Conservation (phyloP, 1,284 basidiomycete species). For the Cutaneotrichosporon sp. region DNA sequence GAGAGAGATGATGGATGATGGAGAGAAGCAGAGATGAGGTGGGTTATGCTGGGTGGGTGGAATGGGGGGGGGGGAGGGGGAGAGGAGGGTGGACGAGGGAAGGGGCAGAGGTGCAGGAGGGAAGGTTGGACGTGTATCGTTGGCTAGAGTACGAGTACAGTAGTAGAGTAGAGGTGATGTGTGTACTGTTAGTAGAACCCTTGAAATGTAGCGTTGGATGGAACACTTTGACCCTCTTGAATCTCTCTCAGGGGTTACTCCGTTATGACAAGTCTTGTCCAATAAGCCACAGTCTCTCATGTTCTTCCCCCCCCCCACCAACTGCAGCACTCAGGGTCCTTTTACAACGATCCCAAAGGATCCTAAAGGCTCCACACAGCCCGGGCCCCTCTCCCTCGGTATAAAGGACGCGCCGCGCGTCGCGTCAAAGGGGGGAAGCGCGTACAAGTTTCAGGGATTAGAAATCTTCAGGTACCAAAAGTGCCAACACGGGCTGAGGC, state of each 20-base stretch:
- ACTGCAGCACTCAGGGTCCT: no score
- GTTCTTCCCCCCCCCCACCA: not conserved
- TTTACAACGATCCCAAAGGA: no score
- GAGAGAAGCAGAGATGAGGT: constrained; percentile 10
- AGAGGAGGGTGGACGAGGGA: not conserved
- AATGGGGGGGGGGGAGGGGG: no score
- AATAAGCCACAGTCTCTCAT: not conserved
- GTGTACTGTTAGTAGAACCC: not conserved
- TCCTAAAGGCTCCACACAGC: no score
- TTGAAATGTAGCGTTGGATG: not conserved
- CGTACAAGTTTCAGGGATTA: not conserved
- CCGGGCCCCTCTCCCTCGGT: no score
- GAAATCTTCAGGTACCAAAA: not conserved
- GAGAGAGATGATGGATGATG: constrained; percentile 9
- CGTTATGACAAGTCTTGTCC: not conserved
- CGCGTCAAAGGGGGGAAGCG: not conserved
- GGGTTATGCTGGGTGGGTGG: not conserved
- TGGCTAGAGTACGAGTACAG: not conserved
- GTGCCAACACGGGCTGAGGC: not conserved
- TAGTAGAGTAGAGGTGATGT: no score
- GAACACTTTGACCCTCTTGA: not conserved
- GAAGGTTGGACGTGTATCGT: not conserved
- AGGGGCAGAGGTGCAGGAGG: not conserved
- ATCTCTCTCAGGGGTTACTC: not conserved
- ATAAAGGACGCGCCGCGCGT: not conserved